Base-by-base conservation (phyloP, 257 asterid species). In the Lantana camara region DNA sequence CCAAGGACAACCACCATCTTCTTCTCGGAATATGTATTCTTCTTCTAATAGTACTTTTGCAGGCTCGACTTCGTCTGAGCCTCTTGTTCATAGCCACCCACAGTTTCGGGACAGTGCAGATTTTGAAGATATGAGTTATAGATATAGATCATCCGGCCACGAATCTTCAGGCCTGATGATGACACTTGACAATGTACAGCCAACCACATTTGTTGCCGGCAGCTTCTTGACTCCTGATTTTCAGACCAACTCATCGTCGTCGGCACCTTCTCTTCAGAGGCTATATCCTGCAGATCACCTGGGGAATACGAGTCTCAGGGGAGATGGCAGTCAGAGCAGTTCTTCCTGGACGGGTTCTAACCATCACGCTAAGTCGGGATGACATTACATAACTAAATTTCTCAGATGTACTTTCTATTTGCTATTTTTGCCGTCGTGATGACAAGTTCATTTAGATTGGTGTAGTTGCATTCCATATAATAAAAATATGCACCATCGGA, bases 321-420 rank as follows among this genome's bases (percentile, higher is more conserved):
- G 14, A 10, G 81, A 72, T 22, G 66, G 60, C 2, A 60, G 73
- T 21, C 75, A 57, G 47, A 47, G 78, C 41, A 65, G 76, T 2
- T 73, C 63, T 57, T 66, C 73, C 52, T 51, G 76, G 73, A 64
- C 62, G 21, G 77, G 69, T 59, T 49, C 75, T 0, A 57, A 73
- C 5, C 69, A 69, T 48, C 80, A 35, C 37, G 59, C 66, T 53
- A 53, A 73, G 7, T 61, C 72, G 3, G 66, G 70, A 41, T 73
- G 70, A 67, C 27, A 51, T 63, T 5, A 21, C 32, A 5, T 27
- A n/a, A n/a, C n/a, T 5, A 27, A 27, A 2, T 5, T 27, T 27
- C 5, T 27, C 32, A 27, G 5, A 5, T 27, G 32, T 27, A 2
- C 5, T 27, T 27, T 27, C 5, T 27, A 27, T 27, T 27, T 27